phyloP scores from a whole-genome alignment of 2,329 filamentous ascomycete genomes.

The Fusarium tricinctum region DNA sequence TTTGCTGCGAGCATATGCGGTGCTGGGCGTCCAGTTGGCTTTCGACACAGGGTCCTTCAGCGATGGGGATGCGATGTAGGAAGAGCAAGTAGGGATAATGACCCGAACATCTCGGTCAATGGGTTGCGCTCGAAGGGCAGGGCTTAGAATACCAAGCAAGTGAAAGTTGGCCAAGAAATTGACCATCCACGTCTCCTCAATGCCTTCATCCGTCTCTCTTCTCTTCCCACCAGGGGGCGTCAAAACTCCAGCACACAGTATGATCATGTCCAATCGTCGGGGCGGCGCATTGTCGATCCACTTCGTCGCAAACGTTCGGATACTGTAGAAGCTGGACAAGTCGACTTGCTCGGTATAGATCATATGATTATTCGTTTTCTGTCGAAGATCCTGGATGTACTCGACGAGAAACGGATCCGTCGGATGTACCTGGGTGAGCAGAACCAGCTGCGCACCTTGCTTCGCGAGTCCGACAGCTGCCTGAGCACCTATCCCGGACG shows the following conservation, averaged over 20 bases:
- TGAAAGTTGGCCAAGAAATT: conserved; percentile 98
- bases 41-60: conserved; percentile 67
- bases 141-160: conserved; percentile 89
- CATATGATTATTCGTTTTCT: conserved; percentile 82
- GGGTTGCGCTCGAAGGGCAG: conserved; percentile 90
- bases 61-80: conserved; percentile 84
- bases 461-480: conserved; percentile 80
- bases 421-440: conserved; percentile 85
- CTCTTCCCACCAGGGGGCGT: conserved; percentile 75
- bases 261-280: conserved; percentile 88
- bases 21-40: conserved; percentile 67
- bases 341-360: conserved; percentile 98
- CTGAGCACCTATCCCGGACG: conserved; percentile 88
- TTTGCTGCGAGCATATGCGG: conserved; percentile 75
- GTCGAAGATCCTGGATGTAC: conserved; percentile 89
- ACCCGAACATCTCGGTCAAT: conserved; percentile 93
- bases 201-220: conserved; percentile 77
- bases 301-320: conserved; percentile 93
- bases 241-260: conserved; percentile 86
- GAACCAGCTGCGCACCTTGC: conserved; percentile 89
- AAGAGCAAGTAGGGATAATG: conserved; percentile 86
- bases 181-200: conserved; percentile 92
- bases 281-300: conserved; percentile 98
- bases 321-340: conserved; percentile 86
- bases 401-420: conserved; percentile 92